Evolutionary conservation across 1,139 yeast genomes (phyloP), one percentile per base, ranked within the genome.

Genomic region (Suhomyces coccinellae): DNA sequence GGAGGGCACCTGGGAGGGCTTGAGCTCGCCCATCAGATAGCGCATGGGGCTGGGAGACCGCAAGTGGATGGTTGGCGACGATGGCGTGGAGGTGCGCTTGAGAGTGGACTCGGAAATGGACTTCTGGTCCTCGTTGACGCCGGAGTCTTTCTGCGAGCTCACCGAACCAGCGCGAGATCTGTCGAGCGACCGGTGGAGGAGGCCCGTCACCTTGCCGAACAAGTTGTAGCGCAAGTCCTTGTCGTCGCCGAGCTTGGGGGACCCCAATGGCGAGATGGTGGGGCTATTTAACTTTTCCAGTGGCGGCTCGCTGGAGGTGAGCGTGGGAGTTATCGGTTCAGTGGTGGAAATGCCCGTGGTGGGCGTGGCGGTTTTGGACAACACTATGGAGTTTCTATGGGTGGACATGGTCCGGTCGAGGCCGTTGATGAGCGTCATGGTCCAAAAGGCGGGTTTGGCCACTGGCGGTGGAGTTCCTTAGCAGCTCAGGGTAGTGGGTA

Each of bases 181-280:
- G 11, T 41, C 43, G 20, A 62, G 48, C 2, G 64, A 53, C 40
- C 58, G 56, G 26, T 62, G 67, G 36, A 68, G 55, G 42, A 67
- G 52, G 12, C 70, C 69, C 22, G 70, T 56, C 28, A 69, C 70
- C 51, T 66, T 70, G 13, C 69, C 68, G 27, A 69, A 58, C 9
- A 67, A 41, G 47, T 57, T 63, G 43, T 58, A 65, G 38, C 66
- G 57, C 35, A 59, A 50, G 37, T 54, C 59, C 32, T 48, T 44
- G 46, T 52, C 54, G 33, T 54, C 59, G n/a, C 27, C 28, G 17
- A 38, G 29, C 20, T 33, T 44, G 8, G 53, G 52, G 15, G 53
- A 40, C 12, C 36, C 52, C 10, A 42, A 14, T 6, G 49, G 51
- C 13, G 51, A 48, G 6, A 28, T 15, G n/a, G 28, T 32, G 9